Evolutionary conservation across 345 rosid genomes (phyloP), one percentile per base, ranked within the genome.

Genomic region (Lepidium aucheri): DNA sequence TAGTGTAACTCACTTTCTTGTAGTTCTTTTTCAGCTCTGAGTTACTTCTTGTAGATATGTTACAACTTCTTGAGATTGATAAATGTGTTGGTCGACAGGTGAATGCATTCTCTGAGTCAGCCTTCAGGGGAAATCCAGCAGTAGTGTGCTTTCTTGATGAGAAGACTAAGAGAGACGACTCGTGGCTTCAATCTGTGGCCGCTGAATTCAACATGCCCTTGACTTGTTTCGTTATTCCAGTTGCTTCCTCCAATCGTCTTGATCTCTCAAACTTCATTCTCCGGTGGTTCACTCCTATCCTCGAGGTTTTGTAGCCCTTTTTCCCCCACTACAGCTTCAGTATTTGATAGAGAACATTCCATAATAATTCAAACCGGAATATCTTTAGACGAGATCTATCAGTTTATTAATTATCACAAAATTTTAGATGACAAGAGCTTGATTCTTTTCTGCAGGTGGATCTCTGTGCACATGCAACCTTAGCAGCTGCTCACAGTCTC

Each of bases 111-210:
- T 59, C 90, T 0, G 87, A 79, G 13, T 54, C 86, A 4, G 74
- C 95, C 2, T 90, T 87, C 79, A 78, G 74, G 70, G 92, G 97
- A 7, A 90, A 87, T 69, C 97, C 84, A 5, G 92, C 90, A 0
- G 88, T 83, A 2, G 95, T 90, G 4, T 90, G 95, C 51, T 69
- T 85, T 65, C 69, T 87, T 55, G 85, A 84, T 35, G 85, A 76
- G 32, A 82, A 83, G 5, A 9, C 42, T 18, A 54, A 42, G 43
- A 77, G 72, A 70, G 85, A 24, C 26, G 26, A 24, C 26, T 3
- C 26, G 2, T 24, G 26, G 26, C 26, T 24, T 24, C 26, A 24
- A 4, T 24, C 26, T 24, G 3, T 24, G 26, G 26, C 26, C 26
- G 3, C 26, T 24, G 26, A 24, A 24, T 24, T 24, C 26, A 24